Evolutionary conservation across 768 basidiomycete genomes (phyloP).

Genomic region (Termitomyces sp.): DNA sequence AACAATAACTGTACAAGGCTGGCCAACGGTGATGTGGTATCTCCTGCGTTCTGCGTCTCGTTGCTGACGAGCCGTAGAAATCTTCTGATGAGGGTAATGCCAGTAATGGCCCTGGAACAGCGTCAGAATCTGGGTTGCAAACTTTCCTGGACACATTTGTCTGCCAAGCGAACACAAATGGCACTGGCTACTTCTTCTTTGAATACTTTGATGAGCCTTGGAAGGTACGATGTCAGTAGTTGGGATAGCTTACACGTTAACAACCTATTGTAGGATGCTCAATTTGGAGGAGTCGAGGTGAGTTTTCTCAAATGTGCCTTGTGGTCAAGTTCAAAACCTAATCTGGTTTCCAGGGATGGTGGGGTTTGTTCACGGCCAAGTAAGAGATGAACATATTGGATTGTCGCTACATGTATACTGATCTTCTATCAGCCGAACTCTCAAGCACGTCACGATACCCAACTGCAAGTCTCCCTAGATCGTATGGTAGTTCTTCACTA

Average conservation of each 20-base stretch:
- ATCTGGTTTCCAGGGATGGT: conserved; percentile 32
- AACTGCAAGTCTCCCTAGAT: conserved; percentile 40
- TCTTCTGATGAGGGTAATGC: conserved; percentile 55
- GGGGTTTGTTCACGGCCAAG: conserved; percentile 43
- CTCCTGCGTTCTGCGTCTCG: background rate
- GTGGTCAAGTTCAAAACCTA: background rate
- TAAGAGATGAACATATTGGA: conserved; percentile 15
- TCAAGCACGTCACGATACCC: conserved; percentile 70
- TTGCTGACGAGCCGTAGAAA: conserved; percentile 28
- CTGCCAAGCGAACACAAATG: conserved; percentile 79
- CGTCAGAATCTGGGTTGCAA: conserved; percentile 55
- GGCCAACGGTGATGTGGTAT: conserved; percentile 53
- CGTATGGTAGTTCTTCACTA: background rate
- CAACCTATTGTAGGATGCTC: conserved; percentile 32
- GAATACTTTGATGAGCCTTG: conserved; percentile 80
- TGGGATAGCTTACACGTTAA: background rate
- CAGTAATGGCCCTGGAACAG: conserved; percentile 63
- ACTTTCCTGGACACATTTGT: conserved; percentile 83
- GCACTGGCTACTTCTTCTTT: conserved; percentile 86
- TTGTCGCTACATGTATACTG: background rate
- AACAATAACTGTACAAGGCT: conserved; percentile 22
- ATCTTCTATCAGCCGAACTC: conserved; percentile 44
- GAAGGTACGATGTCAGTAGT: conserved; percentile 47
- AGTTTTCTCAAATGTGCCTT: background rate
- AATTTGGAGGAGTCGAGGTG: conserved; percentile 76